Base-by-base conservation (phyloP, 2,329 filamentous ascomycete species). In the Fusarium poae region DNA sequence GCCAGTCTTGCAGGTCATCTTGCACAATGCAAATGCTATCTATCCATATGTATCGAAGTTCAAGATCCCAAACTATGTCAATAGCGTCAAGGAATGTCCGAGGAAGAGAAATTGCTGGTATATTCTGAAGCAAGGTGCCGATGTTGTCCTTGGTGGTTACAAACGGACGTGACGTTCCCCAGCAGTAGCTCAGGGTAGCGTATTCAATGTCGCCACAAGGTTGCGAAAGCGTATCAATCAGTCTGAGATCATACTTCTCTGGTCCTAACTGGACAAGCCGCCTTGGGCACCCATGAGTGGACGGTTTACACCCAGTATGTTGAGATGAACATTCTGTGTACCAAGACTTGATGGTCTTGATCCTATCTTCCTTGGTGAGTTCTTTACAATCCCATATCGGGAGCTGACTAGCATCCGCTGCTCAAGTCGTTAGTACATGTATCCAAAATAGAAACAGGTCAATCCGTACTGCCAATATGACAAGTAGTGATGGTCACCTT, bases 21-120 rank as follows among this genome's bases (percentile, higher is more conserved):
- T 72, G 67, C 2, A 68, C 32, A n/a, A 72, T 63, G 18, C 68
- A 72, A 4, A 72, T 49, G 1, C 62, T 35, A 23, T 63, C 56
- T 6, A 72, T 62, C 70, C 67, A 72, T 21, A 72, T 42, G 7
- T 65, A 72, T 20, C 48, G 10, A 7, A 57, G 32, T 1, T 44
- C 56, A 3, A 72, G 53, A 2, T 20, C 21, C 35, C 43, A 46
- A 3, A 52, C 29, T 1, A 42, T 45, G 0, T 51, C 23, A 2
- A 51, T 53, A 0, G 67, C 58, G 3, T 72, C 56, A 1, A 32
- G 32, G 18, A 71, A 64, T 1, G 58, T 67, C 4, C n/a, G 16
- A 1, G 48, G 39, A 13, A 58, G 55, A 23, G 25, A 54, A 1
- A 35, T 21, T 21, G 5, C 21, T 21, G 45, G 45, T 57, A 57